phyloP scores from a whole-genome alignment of 2,329 filamentous ascomycete species.

The Microdochium bolleyi region DNA sequence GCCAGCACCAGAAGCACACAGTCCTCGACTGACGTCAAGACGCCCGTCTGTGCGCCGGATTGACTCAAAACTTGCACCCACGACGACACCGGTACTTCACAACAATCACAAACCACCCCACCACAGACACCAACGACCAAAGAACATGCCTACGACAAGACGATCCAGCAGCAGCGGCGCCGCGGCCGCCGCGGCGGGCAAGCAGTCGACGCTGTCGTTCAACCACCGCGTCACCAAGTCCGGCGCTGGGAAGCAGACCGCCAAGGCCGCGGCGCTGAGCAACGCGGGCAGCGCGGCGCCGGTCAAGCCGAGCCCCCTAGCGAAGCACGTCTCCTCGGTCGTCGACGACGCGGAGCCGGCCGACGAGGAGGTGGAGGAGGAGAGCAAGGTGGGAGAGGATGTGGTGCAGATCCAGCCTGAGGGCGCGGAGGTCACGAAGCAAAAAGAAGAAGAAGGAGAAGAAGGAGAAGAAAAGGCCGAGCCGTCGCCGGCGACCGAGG shows the following conservation, averaged over 20 bases:
- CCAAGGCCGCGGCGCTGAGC: constrained; percentile 33
- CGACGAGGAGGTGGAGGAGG: constrained; percentile 15
- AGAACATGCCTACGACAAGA: constrained; percentile 37
- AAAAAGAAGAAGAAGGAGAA: constrained; percentile 17
- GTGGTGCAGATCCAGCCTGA: constrained; percentile 10
- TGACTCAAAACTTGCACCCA: no score
- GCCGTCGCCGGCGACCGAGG: constrained; percentile 40
- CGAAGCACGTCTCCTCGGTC: constrained; percentile 7
- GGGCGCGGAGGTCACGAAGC: constrained; percentile 15
- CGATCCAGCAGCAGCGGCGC: constrained; percentile 33
- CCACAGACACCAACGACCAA: background rate
- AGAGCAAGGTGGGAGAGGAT: constrained; percentile 11
- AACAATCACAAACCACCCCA: no score
- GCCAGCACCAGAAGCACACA: no score
- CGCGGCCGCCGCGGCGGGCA: constrained; percentile 26
- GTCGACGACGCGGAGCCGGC: constrained; percentile 11
- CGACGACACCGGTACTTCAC: no score
- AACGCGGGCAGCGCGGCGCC: constrained; percentile 24
- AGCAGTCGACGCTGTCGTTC: constrained; percentile 51
- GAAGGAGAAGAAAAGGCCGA: constrained; percentile 10
- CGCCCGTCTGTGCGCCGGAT: no score
- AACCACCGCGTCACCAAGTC: constrained; percentile 48
- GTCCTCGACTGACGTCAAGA: no score
- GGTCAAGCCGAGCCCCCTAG: constrained; percentile 22
- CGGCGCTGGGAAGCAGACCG: constrained; percentile 26